Conservation (phyloP, 2,329 filamentous ascomycete genomes). For the Alternaria postmessia region DNA sequence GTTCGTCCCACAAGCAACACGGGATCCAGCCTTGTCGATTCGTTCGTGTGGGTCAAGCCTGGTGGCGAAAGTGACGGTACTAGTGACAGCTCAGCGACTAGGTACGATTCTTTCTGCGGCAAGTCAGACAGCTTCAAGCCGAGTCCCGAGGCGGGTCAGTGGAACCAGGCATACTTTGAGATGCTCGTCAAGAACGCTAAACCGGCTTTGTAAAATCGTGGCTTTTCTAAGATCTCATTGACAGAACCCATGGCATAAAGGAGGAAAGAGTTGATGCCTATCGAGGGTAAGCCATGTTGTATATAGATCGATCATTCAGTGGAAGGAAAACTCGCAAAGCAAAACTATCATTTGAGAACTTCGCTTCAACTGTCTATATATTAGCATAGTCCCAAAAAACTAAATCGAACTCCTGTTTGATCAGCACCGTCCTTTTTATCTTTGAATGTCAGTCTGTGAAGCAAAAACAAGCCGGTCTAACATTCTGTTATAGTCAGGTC, state of each 20-base stretch:
- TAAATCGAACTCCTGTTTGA: background rate
- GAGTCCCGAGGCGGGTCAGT: constrained; percentile 73
- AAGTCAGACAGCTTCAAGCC: constrained; percentile 65
- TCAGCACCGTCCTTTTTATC: background rate
- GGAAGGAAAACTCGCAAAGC: background rate
- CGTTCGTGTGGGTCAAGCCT: constrained; percentile 77
- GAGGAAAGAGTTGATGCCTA: background rate
- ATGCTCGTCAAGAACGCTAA: constrained; percentile 50
- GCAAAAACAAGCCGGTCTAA: background rate
- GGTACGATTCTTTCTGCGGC: constrained; percentile 67
- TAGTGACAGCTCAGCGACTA: constrained; percentile 51
- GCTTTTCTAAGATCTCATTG: background rate
- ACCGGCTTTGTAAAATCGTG: constrained; percentile 40
- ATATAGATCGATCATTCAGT: constrained; percentile 17
- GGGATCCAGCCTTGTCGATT: constrained; percentile 65
- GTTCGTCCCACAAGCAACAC: constrained; percentile 67
- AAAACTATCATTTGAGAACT: constrained; percentile 4
- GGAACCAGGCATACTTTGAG: constrained; percentile 64
- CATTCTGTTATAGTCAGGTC: background rate
- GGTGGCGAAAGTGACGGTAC: constrained; percentile 65
- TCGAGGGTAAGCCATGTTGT: background rate
- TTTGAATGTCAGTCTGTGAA: background rate
- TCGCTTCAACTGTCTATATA: constrained; percentile 6
- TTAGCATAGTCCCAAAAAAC: background rate
- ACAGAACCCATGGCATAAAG: background rate